Base-by-base conservation (phyloP, 495 filamentous ascomycete species). In the Penicillium paradoxum region DNA sequence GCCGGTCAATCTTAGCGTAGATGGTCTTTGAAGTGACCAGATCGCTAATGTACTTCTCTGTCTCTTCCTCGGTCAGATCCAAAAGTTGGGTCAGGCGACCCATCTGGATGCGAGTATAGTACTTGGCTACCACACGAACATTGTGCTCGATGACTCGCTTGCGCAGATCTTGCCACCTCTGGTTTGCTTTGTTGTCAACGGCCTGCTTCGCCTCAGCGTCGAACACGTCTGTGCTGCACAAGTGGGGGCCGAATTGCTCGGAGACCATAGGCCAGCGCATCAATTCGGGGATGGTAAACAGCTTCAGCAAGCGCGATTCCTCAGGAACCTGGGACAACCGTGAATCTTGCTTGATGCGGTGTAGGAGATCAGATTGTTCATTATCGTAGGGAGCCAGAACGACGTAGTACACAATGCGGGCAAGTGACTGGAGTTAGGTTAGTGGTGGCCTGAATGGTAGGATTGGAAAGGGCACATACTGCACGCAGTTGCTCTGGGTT, bases 131-230 rank as follows among this genome's bases (percentile, higher is more conserved):
- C 7, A 97, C 93, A 36, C 93, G 87, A 38, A 98, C 93, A 62
- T 98, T 98, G 73, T 98, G 93, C 75, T 98, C 93, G 63, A 98
- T 98, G 49, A 98, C 93, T 29, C 93, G 90, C 77, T 95, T 96
- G 53, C 93, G 89, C 54, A 98, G 79, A 63, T 96, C 95, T 67
- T 90, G 81, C 90, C 89, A 97, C 66, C 93, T 79, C 60, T 80
- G 79, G 71, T 87, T 71, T 11, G 90, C 86, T 71, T 95, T 87
- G 52, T 84, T 79, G 54, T 96, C 90, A 14, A 66, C 65, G 9
- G 82, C 79, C 59, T 85, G 79, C 54, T 78, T 78, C 33, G 79
- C 64, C 37, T 79, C 69, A 36, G 66, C 54, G 41, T 70, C 71
- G 69, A 98, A 98, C 57, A 98, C 86, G 64, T 97, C 93, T 21